These are phyloP conservation scores for Corynascus novoguineensis DNA, from an alignment of 495 filamentous ascomycete species.

Conservation along the genomic window DNA sequence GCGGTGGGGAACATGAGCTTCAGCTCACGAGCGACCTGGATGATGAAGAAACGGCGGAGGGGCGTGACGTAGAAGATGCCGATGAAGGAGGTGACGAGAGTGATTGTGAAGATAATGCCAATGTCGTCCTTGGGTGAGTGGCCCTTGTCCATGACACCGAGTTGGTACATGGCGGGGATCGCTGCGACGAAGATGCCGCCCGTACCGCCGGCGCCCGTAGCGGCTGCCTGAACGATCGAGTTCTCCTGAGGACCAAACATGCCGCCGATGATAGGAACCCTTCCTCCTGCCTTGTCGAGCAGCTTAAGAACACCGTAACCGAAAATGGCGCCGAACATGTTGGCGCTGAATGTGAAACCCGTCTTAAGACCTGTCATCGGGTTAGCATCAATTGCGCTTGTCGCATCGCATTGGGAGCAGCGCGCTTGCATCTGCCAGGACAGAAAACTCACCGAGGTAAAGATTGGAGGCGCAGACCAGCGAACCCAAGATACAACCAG, in stretches of 20 bases:
- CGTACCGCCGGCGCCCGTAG: slow-evolving; percentile 59
- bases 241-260: slow-evolving; percentile 62
- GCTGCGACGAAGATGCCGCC: slow-evolving; percentile 58
- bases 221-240: slow-evolving; percentile 59
- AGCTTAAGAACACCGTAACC: slow-evolving; percentile 61
- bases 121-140: slow-evolving; percentile 51
- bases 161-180: slow-evolving; percentile 58
- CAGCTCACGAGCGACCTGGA: slow-evolving; percentile 58
- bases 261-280: slow-evolving; percentile 55
- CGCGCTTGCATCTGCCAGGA: neutral
- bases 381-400: neutral
- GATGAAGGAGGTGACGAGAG: slow-evolving; percentile 58
- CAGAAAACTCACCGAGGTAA: slow-evolving; percentile 48
- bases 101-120: slow-evolving; percentile 55
- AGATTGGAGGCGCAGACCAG: slow-evolving; percentile 61
- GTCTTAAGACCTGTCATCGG: slow-evolving; percentile 56
- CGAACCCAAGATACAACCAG: slow-evolving; percentile 53
- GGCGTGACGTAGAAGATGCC: slow-evolving; percentile 65
- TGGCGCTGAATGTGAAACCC: slow-evolving; percentile 58
- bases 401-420: neutral
- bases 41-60: slow-evolving; percentile 63
- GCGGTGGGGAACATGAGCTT: slow-evolving; percentile 60
- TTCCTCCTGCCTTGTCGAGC: slow-evolving; percentile 38
- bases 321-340: slow-evolving; percentile 58
- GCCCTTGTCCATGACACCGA: slow-evolving; percentile 42